Evolutionary conservation across 768 basidiomycete species (phyloP), one percentile per base, ranked within the genome.

Genomic region (Boletus tomentosulus): DNA sequence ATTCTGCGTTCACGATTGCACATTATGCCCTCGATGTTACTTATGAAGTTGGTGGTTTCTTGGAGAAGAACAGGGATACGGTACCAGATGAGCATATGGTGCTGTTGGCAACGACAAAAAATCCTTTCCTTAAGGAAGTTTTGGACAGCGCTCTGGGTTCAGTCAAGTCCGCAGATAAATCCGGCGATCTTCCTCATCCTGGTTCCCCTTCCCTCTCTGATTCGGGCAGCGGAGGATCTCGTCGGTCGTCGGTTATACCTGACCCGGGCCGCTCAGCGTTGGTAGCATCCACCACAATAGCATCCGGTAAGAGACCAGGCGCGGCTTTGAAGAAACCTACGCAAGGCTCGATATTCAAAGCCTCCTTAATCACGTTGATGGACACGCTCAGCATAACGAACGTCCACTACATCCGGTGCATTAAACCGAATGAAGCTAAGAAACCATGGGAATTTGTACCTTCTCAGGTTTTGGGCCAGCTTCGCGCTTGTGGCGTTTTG

Each of bases 21-120:
- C 97, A 99, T 67, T 99, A 99, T 70, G 97, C 97, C 5, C 76
- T 93, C 64, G 97, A 99, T 68, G 97, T 99, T 51, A 98, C 95
- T 2, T 99, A 99, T 72, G 97, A 98, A 66, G 92, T 89, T 6
- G 97, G 98, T 59, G 95, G 97, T 19, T 99, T 99, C 74, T 76
- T 99, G 68, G 97, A 99, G 74, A 99, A 99, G 77, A 99, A 99
- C 67, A 79, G 96, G 53, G 97, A 99, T 69, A 98, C 97, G 2
- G 97, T 99, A 4, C 97, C 97, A 2, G 97, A 99, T 62, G 97
- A 99, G 65, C 97, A 98, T 51, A 92, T 99, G 82, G 75, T 84
- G 3, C 78, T 98, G 10, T 79, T 99, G 34, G 87, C 88, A 43
- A 71, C 79, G 13, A 94, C 96, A 8, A 89, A 88, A 69, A 99